Conservation (phyloP, 2,329 filamentous ascomycete species). For the Penicillium sp. region DNA sequence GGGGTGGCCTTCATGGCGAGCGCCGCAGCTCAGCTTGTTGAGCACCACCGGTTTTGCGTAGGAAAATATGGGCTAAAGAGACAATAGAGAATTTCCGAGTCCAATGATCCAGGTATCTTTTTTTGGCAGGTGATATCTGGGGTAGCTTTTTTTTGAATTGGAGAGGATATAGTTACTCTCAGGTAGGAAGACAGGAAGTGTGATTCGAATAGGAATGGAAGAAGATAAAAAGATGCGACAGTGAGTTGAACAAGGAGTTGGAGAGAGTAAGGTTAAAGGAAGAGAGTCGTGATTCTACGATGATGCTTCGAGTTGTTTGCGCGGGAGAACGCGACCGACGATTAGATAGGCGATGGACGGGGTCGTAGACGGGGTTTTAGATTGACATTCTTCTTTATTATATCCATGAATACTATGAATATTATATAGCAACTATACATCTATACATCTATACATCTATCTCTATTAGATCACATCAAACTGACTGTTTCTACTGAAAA, state of each 20-base stretch:
- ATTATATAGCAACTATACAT: not conserved
- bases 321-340: conserved; percentile 28
- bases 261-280: not conserved
- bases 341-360: conserved; percentile 22
- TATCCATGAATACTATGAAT: not conserved
- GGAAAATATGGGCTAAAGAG: not conserved
- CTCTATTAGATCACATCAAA: not conserved
- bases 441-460: no score
- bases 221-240: not conserved
- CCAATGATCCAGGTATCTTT: conserved; percentile 8
- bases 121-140: conserved; percentile 7
- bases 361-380: no score
- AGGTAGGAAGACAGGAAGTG: not conserved
- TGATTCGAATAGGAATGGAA: not conserved
- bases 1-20: conserved; percentile 87
- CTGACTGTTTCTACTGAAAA: not conserved
- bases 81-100: conserved; percentile 8
- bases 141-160: conserved; percentile 10
- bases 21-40: conserved; percentile 29
- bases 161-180: not conserved
- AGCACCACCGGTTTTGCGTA: conserved; percentile 4
- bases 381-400: not conserved
- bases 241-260: not conserved
- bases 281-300: conserved; percentile 22
- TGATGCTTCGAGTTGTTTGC: conserved; percentile 32